Evolutionary conservation across 2,329 filamentous ascomycete species (phyloP).

Genomic region (Penicillium sp.): DNA sequence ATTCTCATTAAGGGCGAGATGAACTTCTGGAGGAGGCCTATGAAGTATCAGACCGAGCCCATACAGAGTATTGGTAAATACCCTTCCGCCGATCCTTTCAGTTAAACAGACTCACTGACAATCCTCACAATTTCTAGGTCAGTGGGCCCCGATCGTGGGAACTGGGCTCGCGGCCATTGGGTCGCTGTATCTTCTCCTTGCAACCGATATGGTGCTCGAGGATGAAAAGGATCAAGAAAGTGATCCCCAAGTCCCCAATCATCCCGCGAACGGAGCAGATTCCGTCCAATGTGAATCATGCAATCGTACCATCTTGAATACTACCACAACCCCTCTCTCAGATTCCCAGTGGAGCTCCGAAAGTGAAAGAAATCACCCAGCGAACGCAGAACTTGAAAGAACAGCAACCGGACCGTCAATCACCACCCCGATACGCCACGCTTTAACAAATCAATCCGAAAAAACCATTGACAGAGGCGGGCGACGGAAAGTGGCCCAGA

Average conservation of each 20-base stretch:
- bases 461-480: slow-evolving; percentile 30
- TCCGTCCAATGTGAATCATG: neutral
- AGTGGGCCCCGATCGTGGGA: slow-evolving; percentile 49
- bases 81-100: neutral
- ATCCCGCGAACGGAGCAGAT: neutral
- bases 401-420: slow-evolving; percentile 1
- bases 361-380: neutral
- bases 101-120: neutral
- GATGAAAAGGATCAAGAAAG: slow-evolving; percentile 19
- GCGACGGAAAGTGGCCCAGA: slow-evolving; percentile 48
- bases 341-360: slow-evolving; percentile 3
- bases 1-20: slow-evolving; percentile 60
- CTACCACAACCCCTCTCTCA: neutral
- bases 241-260: neutral
- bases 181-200: slow-evolving; percentile 59
- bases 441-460: slow-evolving; percentile 20
- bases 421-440: slow-evolving; percentile 1
- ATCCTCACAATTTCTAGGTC: slow-evolving; percentile 22
- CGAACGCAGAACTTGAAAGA: neutral
- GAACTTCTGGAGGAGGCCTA: slow-evolving; percentile 63
- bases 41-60: slow-evolving; percentile 63
- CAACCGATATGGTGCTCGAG: slow-evolving; percentile 35
- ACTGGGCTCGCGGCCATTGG: slow-evolving; percentile 61
- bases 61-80: slow-evolving; percentile 61
- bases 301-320: neutral